Percentiles rank a stretch among this genome's conserved stretches.
phyloP scores from a whole-genome alignment of 805 yeast genomes.

The Sugiyamaella chiloensis region DNA sequence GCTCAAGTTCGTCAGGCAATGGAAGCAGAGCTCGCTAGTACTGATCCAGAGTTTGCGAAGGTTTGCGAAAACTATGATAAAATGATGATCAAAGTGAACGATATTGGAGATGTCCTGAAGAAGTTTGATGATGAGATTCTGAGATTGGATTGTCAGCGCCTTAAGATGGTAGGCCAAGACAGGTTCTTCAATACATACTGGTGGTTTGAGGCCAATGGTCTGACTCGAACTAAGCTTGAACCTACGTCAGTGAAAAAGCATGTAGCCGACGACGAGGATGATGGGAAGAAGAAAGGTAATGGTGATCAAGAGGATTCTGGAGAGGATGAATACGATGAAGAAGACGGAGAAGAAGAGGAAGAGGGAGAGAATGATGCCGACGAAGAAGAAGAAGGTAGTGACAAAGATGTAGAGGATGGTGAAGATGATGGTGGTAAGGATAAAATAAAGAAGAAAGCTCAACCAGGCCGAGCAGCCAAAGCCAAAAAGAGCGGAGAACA shows the following conservation, averaged over 20 bases:
- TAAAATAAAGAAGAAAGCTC: constrained; percentile 31
- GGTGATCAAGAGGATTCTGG: neutral
- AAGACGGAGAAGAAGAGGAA: constrained; percentile 13
- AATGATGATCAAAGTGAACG: constrained; percentile 37
- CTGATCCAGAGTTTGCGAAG: constrained; percentile 16
- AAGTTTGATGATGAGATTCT: constrained; percentile 56
- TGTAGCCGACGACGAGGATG: neutral
- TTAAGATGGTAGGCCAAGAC: constrained; percentile 76
- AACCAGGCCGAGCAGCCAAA: neutral
- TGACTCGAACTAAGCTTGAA: constrained; percentile 29
- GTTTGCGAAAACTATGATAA: constrained; percentile 30
- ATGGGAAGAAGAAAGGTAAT: neutral
- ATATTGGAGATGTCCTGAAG: constrained; percentile 46
- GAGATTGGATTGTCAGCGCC: constrained; percentile 63
- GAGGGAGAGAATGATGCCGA: neutral
- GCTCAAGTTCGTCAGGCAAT: constrained; percentile 20
- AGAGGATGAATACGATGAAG: constrained; percentile 8
- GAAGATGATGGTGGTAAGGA: neutral
- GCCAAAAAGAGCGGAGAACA: neutral
- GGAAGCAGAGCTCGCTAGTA: constrained; percentile 7
- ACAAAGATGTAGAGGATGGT: neutral
- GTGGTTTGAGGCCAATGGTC: constrained; percentile 91
- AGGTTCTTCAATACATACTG: constrained; percentile 82
- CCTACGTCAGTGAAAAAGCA: constrained; percentile 5
- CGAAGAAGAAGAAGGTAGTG: neutral